phyloP scores from a whole-genome alignment of 352 stramenopile species.

The Globisporangium carolinianum region DNA sequence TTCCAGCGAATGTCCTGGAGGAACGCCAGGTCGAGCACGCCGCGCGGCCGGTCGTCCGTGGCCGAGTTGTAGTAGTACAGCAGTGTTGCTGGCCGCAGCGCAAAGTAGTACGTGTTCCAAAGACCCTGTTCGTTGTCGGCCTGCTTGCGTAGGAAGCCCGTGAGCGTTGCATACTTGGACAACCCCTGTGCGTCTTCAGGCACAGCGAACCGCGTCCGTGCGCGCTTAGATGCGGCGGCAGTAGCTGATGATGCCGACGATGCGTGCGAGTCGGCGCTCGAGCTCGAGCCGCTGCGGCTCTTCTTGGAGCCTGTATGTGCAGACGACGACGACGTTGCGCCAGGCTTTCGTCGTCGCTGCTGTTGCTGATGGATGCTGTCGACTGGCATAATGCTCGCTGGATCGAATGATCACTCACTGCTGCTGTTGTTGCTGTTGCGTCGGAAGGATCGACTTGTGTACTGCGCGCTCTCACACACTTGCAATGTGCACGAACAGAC shows the following conservation, averaged over 20 bases:
- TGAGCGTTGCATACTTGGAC: slow-evolving; percentile 40
- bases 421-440: background rate
- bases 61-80: slow-evolving; percentile 81
- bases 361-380: background rate
- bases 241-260: slow-evolving; percentile 3
- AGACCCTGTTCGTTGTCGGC: slow-evolving; percentile 69
- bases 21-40: slow-evolving; percentile 78
- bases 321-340: background rate
- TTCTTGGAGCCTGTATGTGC: background rate
- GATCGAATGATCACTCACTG: background rate
- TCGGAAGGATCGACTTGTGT: background rate
- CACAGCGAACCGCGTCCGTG: slow-evolving; percentile 49
- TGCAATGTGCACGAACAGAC: too few relatives aligned
- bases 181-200: slow-evolving; percentile 37
- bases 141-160: slow-evolving; percentile 65
- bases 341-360: background rate
- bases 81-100: slow-evolving; percentile 62
- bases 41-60: slow-evolving; percentile 53
- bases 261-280: background rate
- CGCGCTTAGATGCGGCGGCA: slow-evolving; percentile 22
- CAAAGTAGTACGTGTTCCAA: slow-evolving; percentile 82
- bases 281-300: slow-evolving; percentile 1
- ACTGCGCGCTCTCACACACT: background rate
- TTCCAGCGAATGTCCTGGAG: slow-evolving; percentile 71
- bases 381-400: background rate